Conservation (phyloP, 202 grass and related monocot genomes). For the Carex arenaria region DNA sequence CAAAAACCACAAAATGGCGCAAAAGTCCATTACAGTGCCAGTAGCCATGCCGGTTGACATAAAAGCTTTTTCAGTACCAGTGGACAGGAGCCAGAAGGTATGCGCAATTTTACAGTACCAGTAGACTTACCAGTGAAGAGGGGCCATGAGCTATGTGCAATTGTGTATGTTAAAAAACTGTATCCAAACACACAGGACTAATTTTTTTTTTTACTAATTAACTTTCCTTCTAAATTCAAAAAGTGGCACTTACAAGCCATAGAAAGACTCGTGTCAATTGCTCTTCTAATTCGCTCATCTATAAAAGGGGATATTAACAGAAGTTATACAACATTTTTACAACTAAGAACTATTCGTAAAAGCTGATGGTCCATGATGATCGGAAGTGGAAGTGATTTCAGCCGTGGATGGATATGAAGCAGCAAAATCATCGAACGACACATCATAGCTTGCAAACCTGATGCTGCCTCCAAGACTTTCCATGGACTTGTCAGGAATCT, state of each 20-base stretch:
- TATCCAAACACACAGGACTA: no score
- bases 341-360: slow-evolving; percentile 22
- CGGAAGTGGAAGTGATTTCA: slow-evolving; percentile 14
- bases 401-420: slow-evolving; percentile 26
- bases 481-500: slow-evolving; percentile 26
- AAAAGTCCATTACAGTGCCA: no score
- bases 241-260: neutral
- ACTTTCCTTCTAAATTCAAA: neutral
- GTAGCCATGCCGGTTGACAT: no score
- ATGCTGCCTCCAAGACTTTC: slow-evolving; percentile 4
- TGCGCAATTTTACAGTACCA: no score
- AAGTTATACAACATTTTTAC: neutral
- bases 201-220: neutral
- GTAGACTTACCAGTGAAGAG: no score
- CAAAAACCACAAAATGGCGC: no score
- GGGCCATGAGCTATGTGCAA: no score
- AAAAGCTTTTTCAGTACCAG: no score
- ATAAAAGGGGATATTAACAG: neutral
- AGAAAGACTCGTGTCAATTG: neutral
- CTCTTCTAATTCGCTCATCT: neutral
- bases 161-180: no score
- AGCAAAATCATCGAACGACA: slow-evolving; percentile 49
- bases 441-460: slow-evolving; percentile 28
- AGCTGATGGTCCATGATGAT: slow-evolving; percentile 1
- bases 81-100: no score